Evolutionary conservation across 139 green algal species (phyloP).

Genomic region (Astrephomene gubernaculifera): DNA sequence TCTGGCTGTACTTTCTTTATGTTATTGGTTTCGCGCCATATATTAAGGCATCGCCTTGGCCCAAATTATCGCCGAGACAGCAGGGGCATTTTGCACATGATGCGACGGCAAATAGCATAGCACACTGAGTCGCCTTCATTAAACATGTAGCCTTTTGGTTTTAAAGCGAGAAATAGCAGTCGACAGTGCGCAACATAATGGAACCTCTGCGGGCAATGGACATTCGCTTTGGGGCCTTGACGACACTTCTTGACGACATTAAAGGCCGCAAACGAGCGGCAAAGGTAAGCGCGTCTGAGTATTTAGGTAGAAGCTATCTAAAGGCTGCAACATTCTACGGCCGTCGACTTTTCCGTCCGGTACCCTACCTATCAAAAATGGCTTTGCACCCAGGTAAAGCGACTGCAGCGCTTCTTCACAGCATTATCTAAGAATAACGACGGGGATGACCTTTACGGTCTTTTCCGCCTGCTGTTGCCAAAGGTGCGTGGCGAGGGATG

Average conservation of each 20-base stretch:
- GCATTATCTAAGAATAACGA: too few relatives aligned
- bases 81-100: too few relatives aligned
- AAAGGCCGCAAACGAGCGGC: not conserved
- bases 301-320: not conserved
- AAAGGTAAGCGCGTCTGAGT: not conserved
- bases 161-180: too few relatives aligned
- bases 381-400: not conserved
- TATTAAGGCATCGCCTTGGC: too few relatives aligned
- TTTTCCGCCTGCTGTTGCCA: slow-evolving; percentile 5
- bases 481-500: not conserved
- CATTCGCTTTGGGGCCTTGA: not conserved
- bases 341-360: not conserved
- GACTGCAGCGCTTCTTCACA: not conserved
- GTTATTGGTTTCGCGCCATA: too few relatives aligned
- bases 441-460: not conserved
- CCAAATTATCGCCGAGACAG: too few relatives aligned
- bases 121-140: too few relatives aligned
- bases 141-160: too few relatives aligned
- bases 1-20: too few relatives aligned
- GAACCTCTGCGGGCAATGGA: not conserved
- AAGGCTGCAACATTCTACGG: not conserved
- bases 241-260: not conserved
- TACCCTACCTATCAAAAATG: too few relatives aligned
- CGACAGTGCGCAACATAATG: too few relatives aligned
- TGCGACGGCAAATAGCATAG: too few relatives aligned